These are phyloP conservation scores for Thelephora aurantiotincta DNA, from an alignment of 768 basidiomycete species.

Conservation along the genomic window DNA sequence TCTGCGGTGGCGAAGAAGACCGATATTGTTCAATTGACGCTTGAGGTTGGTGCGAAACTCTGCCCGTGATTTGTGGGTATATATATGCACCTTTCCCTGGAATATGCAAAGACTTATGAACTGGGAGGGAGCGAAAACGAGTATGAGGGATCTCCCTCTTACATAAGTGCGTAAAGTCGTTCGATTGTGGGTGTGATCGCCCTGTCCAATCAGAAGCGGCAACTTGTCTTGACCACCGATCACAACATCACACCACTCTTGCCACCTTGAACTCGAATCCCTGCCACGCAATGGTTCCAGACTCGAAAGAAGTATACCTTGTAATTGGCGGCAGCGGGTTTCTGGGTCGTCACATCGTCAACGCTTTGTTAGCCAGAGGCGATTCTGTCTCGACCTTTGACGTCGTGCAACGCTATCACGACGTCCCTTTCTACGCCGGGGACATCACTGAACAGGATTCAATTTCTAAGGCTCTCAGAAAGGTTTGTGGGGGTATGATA, in stretches of 20 bases:
- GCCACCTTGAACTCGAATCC: neutral
- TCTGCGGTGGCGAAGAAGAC: neutral
- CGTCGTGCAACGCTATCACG: constrained; percentile 81
- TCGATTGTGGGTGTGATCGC: too few relatives aligned
- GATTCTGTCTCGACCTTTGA: constrained; percentile 82
- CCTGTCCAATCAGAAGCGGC: too few relatives aligned
- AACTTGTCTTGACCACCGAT: too few relatives aligned
- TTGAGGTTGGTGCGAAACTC: neutral
- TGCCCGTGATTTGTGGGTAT: neutral
- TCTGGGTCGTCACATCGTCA: constrained; percentile 82
- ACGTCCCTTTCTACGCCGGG: constrained; percentile 77
- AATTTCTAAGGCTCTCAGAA: constrained; percentile 57
- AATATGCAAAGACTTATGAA: too few relatives aligned
- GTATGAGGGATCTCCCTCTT: too few relatives aligned
- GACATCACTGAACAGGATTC: constrained; percentile 74
- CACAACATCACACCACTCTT: too few relatives aligned
- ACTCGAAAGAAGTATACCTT: constrained; percentile 49
- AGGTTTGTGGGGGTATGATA: constrained; percentile 25
- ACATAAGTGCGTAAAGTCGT: too few relatives aligned
- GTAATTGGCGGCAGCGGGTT: constrained; percentile 95
- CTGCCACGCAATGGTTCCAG: constrained; percentile 4
- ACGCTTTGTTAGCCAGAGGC: constrained; percentile 64
- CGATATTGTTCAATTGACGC: neutral
- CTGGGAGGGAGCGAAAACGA: too few relatives aligned
- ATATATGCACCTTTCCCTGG: too few relatives aligned